A percentile compares a stretch with the other conserved stretches of the same genome.
phyloP scores from a whole-genome alignment of 352 stramenopile genomes.

The Globisporangium middletonii region DNA sequence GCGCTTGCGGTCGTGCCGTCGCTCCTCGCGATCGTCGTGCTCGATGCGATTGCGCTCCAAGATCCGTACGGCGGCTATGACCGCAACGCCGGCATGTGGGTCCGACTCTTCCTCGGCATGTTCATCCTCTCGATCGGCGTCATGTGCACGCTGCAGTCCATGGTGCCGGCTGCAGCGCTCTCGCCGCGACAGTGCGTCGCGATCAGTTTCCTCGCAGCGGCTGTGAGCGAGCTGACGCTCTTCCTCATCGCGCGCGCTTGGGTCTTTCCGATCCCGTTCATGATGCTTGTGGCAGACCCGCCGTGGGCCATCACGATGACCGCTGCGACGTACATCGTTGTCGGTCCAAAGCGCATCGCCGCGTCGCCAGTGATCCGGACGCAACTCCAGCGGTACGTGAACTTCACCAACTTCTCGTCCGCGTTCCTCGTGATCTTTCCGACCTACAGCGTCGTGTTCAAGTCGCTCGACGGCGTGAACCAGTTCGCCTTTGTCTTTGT shows the following conservation, averaged over 20 bases:
- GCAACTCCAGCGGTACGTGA: conserved; percentile 1
- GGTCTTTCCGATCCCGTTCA: conserved; percentile 8
- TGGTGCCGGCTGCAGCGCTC: background rate
- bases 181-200: background rate
- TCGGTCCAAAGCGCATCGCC: conserved; percentile 13
- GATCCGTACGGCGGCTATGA: conserved; percentile 7
- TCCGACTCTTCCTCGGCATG: background rate
- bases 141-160: background rate
- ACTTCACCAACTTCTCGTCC: background rate
- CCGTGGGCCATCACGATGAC: background rate
- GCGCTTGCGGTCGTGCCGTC: conserved; percentile 9
- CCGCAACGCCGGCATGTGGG: conserved; percentile 1
- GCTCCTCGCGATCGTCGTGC: conserved; percentile 1
- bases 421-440: conserved; percentile 4
- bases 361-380: background rate
- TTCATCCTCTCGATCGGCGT: conserved; percentile 1
- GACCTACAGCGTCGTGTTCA: conserved; percentile 4
- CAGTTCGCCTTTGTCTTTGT: conserved; percentile 11
- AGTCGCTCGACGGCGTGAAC: background rate
- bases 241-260: conserved; percentile 1
- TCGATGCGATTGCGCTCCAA: conserved; percentile 10
- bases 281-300: conserved; percentile 3
- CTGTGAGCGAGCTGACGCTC: background rate
- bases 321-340: background rate
- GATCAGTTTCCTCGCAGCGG: background rate